These are phyloP conservation scores for Aegle marmelos DNA, from an alignment of 345 rosid genomes.

Conservation along the genomic window DNA sequence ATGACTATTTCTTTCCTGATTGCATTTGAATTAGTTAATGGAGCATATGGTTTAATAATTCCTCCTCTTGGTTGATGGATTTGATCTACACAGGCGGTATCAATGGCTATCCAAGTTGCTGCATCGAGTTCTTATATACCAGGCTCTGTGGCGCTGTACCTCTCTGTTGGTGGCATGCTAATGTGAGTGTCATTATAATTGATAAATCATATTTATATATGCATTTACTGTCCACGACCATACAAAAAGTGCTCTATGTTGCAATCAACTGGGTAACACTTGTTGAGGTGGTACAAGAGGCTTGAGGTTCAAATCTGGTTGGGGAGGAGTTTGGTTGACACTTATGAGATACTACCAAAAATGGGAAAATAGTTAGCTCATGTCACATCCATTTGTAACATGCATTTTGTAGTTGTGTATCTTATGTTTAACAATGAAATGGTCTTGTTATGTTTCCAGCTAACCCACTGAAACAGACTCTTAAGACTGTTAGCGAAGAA, in stretches of 20 bases:
- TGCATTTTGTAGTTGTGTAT: not conserved
- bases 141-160: slow-evolving; percentile 47
- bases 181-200: slow-evolving; percentile 47
- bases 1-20: not conserved
- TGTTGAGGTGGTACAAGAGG: too few species aligned
- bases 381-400: not conserved
- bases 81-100: slow-evolving; percentile 57
- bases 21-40: not conserved
- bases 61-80: slow-evolving; percentile 3
- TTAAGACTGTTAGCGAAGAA: not conserved
- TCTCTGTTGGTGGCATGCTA: slow-evolving; percentile 89
- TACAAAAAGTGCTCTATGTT: not conserved
- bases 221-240: not conserved
- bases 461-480: not conserved
- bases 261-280: not conserved
- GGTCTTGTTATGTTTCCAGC: not conserved
- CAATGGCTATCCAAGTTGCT: slow-evolving; percentile 79
- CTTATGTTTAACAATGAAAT: not conserved
- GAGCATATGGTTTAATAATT: not conserved
- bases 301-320: too few species aligned
- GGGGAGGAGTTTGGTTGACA: too few species aligned
- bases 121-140: slow-evolving; percentile 53
- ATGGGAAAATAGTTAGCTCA: not conserved
- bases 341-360: too few species aligned
- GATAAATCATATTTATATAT: not conserved